Conservation (phyloP, 768 basidiomycete species). For the Artomyces pyxidatus region DNA sequence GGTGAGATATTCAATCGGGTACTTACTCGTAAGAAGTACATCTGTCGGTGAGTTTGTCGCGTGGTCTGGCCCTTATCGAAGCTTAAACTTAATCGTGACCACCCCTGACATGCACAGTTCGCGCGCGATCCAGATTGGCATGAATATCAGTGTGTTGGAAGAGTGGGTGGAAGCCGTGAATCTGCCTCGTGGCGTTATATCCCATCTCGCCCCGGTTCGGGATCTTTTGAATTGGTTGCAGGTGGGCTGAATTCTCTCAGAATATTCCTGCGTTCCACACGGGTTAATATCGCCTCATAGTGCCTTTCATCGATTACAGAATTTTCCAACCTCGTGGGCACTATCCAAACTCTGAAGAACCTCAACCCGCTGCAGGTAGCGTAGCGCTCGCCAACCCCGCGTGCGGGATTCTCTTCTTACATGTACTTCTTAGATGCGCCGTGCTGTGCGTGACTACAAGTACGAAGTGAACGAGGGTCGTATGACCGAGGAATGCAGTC, state of each 20-base stretch:
- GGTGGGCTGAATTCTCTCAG: slow-evolving; percentile 22
- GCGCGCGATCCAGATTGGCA: slow-evolving; percentile 79
- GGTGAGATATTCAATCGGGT: slow-evolving; percentile 84
- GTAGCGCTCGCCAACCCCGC: no score
- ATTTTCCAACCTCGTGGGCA: slow-evolving; percentile 82
- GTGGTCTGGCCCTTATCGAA: background rate
- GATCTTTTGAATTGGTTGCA: slow-evolving; percentile 85
- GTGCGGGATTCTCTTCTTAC: no score
- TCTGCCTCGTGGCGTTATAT: slow-evolving; percentile 68
- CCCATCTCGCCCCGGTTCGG: slow-evolving; percentile 76
- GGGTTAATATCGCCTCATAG: slow-evolving; percentile 31
- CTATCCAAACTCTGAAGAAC: slow-evolving; percentile 77
- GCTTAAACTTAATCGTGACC: background rate
- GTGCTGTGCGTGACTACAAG: slow-evolving; percentile 87
- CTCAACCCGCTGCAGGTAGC: slow-evolving; percentile 88
- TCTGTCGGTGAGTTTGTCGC: slow-evolving; percentile 61
- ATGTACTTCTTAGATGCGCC: slow-evolving; percentile 63
- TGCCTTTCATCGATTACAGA: slow-evolving; percentile 81
- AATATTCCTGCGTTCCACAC: background rate
- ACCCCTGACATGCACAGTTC: no score
- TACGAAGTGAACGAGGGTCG: slow-evolving; percentile 88
- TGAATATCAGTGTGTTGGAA: slow-evolving; percentile 80
- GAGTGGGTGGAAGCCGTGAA: slow-evolving; percentile 85
- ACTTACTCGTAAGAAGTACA: slow-evolving; percentile 85
- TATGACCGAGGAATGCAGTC: slow-evolving; percentile 93